Conservation (phyloP, 179 eudicot genomes). For the Actinidia chinensis region DNA sequence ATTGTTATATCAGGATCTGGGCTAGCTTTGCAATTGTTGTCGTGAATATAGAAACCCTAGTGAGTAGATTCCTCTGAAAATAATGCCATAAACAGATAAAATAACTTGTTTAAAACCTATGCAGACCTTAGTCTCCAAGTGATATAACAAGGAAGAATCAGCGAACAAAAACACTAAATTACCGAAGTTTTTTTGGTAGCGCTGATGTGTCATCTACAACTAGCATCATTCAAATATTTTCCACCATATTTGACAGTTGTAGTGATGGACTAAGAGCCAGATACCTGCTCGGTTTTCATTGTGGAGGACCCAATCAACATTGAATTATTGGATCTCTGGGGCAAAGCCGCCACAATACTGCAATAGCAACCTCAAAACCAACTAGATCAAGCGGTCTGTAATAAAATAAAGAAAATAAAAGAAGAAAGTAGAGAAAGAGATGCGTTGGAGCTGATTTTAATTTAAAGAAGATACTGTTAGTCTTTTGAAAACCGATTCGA, state of each 20-base stretch:
- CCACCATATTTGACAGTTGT: background rate
- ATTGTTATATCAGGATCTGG: conserved; percentile 63
- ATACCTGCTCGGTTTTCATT: conserved; percentile 66
- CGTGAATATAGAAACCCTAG: conserved; percentile 72
- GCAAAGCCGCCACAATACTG: conserved; percentile 48
- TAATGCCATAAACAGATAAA: conserved; percentile 15
- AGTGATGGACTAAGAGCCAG: background rate
- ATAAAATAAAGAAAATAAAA: conserved; percentile 1
- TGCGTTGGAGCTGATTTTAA: background rate
- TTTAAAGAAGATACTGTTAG: background rate
- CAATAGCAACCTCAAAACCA: conserved; percentile 54
- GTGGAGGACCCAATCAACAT: conserved; percentile 52
- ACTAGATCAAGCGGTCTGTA: conserved; percentile 63
- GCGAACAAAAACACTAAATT: background rate
- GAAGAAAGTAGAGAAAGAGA: background rate
- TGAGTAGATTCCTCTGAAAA: conserved; percentile 64
- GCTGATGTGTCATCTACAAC: background rate
- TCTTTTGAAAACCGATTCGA: background rate
- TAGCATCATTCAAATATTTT: background rate
- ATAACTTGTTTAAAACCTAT: background rate
- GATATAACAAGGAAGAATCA: conserved; percentile 1
- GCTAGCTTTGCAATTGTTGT: conserved; percentile 57
- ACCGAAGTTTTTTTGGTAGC: background rate
- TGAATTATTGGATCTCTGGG: conserved; percentile 56
- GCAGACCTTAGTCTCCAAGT: background rate